Percentiles rank a stretch among this genome's conserved stretches.
phyloP scores from a whole-genome alignment of 23 red algal species.

The Gracilaria domingensis region DNA sequence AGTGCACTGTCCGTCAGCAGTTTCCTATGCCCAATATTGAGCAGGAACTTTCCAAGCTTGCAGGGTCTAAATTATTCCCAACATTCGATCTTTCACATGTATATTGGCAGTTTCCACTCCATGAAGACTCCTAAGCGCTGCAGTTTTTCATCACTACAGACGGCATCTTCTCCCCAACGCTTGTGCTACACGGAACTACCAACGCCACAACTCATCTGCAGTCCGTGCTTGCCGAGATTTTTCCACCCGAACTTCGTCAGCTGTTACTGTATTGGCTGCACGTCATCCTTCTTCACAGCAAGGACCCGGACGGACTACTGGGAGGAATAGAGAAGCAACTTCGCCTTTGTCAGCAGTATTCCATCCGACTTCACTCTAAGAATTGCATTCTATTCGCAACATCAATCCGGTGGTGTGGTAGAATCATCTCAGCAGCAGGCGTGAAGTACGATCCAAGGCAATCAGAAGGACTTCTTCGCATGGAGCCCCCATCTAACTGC shows the following conservation, averaged over 20 bases:
- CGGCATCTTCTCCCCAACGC: no score
- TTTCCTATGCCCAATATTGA: neutral
- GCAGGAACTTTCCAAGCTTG: neutral
- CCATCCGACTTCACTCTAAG: neutral
- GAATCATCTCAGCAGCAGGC: conserved; percentile 4
- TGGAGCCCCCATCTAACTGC: neutral
- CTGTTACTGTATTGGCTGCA: no score
- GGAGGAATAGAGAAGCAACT: neutral
- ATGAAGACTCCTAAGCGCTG: neutral
- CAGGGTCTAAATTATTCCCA: neutral
- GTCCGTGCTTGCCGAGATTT: no score
- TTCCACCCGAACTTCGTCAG: no score
- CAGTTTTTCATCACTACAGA: no score
- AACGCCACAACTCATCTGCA: no score
- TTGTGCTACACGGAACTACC: no score
- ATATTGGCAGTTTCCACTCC: neutral
- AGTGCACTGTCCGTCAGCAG: neutral
- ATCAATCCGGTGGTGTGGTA: conserved; percentile 1
- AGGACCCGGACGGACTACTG: neutral
- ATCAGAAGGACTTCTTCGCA: neutral
- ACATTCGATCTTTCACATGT: neutral
- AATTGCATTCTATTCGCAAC: conserved; percentile 36
- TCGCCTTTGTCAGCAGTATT: neutral
- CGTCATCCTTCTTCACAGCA: neutral
- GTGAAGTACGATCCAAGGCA: no score